Evolutionary conservation across 352 stramenopile species (phyloP).

Genomic region (Phytophthora meadii): DNA sequence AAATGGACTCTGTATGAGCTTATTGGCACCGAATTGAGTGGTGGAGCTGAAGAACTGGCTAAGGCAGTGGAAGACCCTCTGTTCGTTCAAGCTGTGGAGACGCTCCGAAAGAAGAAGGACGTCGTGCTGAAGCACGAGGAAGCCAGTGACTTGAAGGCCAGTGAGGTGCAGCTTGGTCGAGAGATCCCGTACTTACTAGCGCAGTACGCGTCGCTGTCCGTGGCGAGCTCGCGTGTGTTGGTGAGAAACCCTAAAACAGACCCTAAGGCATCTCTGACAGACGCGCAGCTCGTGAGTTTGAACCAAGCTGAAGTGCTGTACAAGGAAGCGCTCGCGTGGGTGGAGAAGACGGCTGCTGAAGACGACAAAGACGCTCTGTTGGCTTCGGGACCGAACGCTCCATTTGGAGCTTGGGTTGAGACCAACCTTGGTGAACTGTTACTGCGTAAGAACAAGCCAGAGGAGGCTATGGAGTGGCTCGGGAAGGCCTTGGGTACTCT

Average conservation of each 20-base stretch:
- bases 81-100: constrained; percentile 64
- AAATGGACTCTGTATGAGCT: constrained; percentile 82
- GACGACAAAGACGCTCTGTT: constrained; percentile 54
- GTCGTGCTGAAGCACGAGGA: constrained; percentile 61
- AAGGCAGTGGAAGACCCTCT: constrained; percentile 59
- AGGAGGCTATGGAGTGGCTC: constrained; percentile 75
- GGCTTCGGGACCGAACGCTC: constrained; percentile 55
- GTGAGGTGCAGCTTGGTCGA: constrained; percentile 59
- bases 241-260: constrained; percentile 31
- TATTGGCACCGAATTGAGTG: constrained; percentile 55
- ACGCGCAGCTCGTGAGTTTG: constrained; percentile 55
- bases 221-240: constrained; percentile 54
- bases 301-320: constrained; percentile 75
- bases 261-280: constrained; percentile 31
- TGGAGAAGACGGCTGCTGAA: constrained; percentile 56
- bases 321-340: constrained; percentile 70
- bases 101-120: constrained; percentile 70
- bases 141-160: constrained; percentile 40
- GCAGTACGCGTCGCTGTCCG: constrained; percentile 70
- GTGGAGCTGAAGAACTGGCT: constrained; percentile 45
- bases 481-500: constrained; percentile 72
- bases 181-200: constrained; percentile 79
- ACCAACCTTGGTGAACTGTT: constrained; percentile 77
- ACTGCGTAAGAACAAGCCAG: constrained; percentile 60
- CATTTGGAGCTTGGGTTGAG: constrained; percentile 73